A percentile compares a stretch with the other conserved stretches of the same genome.
Evolutionary conservation across 495 filamentous ascomycete genomes (phyloP).

Genomic region (Talaromyces liani): DNA sequence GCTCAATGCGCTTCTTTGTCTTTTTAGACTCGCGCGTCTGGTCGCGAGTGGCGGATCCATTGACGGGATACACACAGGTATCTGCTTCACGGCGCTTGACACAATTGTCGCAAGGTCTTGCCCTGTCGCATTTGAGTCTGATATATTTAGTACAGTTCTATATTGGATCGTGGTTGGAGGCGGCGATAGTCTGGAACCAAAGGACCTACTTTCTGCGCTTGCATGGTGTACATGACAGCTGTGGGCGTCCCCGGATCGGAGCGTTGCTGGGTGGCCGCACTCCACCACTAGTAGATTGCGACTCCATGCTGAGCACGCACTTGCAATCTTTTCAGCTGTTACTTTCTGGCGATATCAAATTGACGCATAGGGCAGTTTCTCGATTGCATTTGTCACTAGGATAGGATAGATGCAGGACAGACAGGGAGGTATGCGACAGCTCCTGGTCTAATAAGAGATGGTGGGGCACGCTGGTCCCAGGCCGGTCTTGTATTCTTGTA

Average conservation of each 20-base stretch:
- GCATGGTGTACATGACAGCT: slow-evolving; percentile 48
- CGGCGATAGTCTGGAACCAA: background rate
- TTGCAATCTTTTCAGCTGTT: background rate
- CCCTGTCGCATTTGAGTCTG: slow-evolving; percentile 47
- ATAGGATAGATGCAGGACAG: background rate
- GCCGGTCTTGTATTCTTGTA: background rate
- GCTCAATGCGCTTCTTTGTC: slow-evolving; percentile 28
- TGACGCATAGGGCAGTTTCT: background rate
- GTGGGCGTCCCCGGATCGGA: slow-evolving; percentile 10
- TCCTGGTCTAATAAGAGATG: background rate
- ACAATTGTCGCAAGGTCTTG: slow-evolving; percentile 43
- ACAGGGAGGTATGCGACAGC: background rate
- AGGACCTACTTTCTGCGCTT: slow-evolving; percentile 40
- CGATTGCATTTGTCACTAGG: background rate
- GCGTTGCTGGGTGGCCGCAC: background rate
- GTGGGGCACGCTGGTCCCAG: background rate
- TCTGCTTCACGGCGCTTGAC: slow-evolving; percentile 34
- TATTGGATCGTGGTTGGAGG: background rate
- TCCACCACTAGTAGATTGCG: background rate
- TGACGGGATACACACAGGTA: slow-evolving; percentile 36
- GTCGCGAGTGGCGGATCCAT: slow-evolving; percentile 12
- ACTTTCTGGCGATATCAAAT: background rate
- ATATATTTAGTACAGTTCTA: slow-evolving; percentile 5
- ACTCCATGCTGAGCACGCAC: background rate
- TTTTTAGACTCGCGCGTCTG: slow-evolving; percentile 23